Conservation (phyloP, 2,329 filamentous ascomycete species). For the Ophiostoma sp. region DNA sequence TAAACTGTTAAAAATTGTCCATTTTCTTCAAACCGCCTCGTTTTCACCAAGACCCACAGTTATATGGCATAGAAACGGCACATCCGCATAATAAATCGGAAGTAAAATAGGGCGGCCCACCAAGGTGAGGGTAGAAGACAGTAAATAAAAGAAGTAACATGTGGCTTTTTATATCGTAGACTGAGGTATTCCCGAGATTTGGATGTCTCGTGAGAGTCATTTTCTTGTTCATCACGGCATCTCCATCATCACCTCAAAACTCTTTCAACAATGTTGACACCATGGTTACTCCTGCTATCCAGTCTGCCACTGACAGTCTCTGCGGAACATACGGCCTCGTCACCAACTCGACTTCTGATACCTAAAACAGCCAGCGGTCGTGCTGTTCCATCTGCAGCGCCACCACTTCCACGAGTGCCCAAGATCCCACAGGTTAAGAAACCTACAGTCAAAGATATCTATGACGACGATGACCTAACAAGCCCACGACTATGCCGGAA, state of each 20-base stretch:
- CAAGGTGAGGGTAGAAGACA: not conserved
- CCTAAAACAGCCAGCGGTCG: not conserved
- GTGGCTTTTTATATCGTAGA: not conserved
- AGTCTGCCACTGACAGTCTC: not conserved
- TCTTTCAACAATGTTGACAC: not conserved
- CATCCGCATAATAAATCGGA: not conserved
- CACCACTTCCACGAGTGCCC: not conserved
- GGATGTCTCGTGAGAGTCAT: not conserved
- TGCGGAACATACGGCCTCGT: not conserved
- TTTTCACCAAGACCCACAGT: not conserved
- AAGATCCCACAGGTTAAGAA: not conserved
- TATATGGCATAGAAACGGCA: conserved; percentile 12
- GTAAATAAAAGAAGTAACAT: not conserved
- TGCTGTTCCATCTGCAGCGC: not conserved
- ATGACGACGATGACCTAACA: not conserved
- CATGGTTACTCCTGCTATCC: not conserved
- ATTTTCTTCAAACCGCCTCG: not conserved
- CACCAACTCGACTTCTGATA: not conserved
- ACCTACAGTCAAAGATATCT: not conserved
- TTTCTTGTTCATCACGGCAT: not conserved
- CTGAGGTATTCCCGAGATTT: not conserved
- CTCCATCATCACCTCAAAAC: not conserved
- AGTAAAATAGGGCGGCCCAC: not conserved
- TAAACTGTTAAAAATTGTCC: not conserved
- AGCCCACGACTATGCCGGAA: not conserved